phyloP scores from a whole-genome alignment of 1,139 yeast genomes.

The Geotrichum fermentans region DNA sequence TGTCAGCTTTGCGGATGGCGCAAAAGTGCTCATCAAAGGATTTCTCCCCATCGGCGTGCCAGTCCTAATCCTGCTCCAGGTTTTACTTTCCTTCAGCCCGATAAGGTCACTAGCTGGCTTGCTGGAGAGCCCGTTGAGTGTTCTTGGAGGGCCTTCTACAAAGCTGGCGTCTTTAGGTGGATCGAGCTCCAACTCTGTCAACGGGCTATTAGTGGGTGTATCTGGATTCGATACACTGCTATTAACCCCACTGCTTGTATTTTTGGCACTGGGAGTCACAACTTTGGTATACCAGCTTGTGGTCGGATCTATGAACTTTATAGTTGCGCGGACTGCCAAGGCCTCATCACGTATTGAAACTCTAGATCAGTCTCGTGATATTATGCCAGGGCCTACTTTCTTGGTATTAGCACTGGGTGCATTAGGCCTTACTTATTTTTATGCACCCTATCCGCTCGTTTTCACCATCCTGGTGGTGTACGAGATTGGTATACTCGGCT shows the following conservation, averaged over 20 bases:
- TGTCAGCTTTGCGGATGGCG: constrained; percentile 50
- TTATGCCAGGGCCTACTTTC: not conserved
- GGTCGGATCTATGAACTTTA: not conserved
- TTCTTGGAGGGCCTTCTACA: not conserved
- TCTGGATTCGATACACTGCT: constrained; percentile 36
- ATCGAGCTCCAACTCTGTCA: no score
- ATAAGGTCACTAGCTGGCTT: constrained; percentile 24
- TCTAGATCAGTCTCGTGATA: not conserved
- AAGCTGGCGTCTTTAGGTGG: no score
- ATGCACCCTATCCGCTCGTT: constrained; percentile 69
- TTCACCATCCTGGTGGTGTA: constrained; percentile 31
- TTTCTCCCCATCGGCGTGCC: constrained; percentile 23
- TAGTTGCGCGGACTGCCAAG: not conserved
- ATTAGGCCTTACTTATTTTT: constrained; percentile 43
- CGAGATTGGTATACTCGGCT: constrained; percentile 2
- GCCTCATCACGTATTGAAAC: not conserved
- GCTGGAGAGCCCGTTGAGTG: constrained; percentile 18
- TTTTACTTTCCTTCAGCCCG: constrained; percentile 21
- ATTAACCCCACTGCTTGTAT: constrained; percentile 27
- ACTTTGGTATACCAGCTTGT: constrained; percentile 1
- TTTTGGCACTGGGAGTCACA: constrained; percentile 36
- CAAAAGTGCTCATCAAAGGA: constrained; percentile 35
- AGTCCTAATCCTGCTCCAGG: constrained; percentile 22
- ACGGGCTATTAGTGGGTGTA: constrained; percentile 28
- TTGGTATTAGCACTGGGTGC: not conserved